These are phyloP conservation scores for Colletotrichum chlorophyti DNA, from an alignment of 2,329 filamentous ascomycete genomes.

Conservation along the genomic window DNA sequence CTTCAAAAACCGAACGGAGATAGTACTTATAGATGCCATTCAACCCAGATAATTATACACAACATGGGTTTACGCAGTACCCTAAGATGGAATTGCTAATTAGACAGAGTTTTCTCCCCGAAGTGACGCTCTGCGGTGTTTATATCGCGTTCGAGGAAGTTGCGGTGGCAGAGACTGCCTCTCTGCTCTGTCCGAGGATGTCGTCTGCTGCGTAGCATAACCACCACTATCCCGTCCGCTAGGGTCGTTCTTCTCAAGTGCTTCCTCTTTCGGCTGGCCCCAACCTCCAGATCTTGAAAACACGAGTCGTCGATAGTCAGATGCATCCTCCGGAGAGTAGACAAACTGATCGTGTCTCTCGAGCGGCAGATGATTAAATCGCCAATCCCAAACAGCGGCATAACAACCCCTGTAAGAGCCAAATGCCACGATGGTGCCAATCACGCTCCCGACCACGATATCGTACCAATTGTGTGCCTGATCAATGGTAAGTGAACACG, in stretches of 20 bases:
- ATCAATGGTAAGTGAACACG: slow-evolving; percentile 68
- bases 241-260: not conserved
- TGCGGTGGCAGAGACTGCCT: not conserved
- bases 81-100: no score
- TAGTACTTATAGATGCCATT: no score
- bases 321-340: slow-evolving; percentile 23
- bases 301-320: not conserved
- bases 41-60: not conserved
- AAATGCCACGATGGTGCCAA: slow-evolving; percentile 69
- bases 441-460: slow-evolving; percentile 66
- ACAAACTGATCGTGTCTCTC: slow-evolving; percentile 43
- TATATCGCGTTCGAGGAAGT: not conserved
- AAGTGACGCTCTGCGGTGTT: not conserved
- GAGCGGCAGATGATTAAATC: slow-evolving; percentile 72
- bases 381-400: slow-evolving; percentile 72
- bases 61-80: not conserved
- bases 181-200: not conserved
- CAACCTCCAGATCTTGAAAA: slow-evolving; percentile 18
- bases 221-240: slow-evolving; percentile 5
- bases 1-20: no score
- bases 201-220: not conserved
- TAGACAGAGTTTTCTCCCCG: not conserved
- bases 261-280: not conserved
- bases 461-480: slow-evolving; percentile 76
- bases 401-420: slow-evolving; percentile 71